These are phyloP conservation scores for Xylaria sp. DNA, from an alignment of 2,329 filamentous ascomycete genomes.

Conservation along the genomic window DNA sequence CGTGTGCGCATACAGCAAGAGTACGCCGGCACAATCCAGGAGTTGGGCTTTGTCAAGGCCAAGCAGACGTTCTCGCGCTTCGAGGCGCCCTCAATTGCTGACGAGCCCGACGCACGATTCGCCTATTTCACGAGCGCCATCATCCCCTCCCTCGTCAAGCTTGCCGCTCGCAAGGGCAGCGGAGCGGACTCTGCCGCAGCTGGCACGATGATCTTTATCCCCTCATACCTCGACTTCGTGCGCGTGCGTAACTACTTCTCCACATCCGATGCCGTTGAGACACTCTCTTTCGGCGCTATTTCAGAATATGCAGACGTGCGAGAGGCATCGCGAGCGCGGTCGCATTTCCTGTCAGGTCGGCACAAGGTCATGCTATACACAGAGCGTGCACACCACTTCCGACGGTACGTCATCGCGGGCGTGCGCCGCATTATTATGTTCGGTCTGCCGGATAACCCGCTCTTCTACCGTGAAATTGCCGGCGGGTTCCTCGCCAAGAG, in stretches of 20 bases:
- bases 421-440: constrained; percentile 86
- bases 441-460: constrained; percentile 79
- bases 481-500: constrained; percentile 60
- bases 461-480: constrained; percentile 73
- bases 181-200: constrained; percentile 24
- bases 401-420: constrained; percentile 75
- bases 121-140: constrained; percentile 82
- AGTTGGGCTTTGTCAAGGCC: constrained; percentile 59
- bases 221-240: constrained; percentile 92
- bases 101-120: constrained; percentile 84
- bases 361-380: constrained; percentile 85
- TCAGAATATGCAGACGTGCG: constrained; percentile 79
- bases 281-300: constrained; percentile 69
- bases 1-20: constrained; percentile 67
- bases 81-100: constrained; percentile 61
- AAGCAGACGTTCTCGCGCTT: constrained; percentile 90
- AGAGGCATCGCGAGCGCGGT: constrained; percentile 77
- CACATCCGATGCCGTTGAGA: constrained; percentile 53
- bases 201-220: constrained; percentile 83
- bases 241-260: constrained; percentile 89
- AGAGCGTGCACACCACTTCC: constrained; percentile 94
- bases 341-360: constrained; percentile 78
- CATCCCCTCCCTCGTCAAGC: constrained; percentile 67
- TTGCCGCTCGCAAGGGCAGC: constrained; percentile 34
- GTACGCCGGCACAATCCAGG: constrained; percentile 67